Evolutionary conservation across 164 flowering plant species (phyloP), one percentile per base, ranked within the genome.

Genomic region (Nymphaea thermarum): DNA sequence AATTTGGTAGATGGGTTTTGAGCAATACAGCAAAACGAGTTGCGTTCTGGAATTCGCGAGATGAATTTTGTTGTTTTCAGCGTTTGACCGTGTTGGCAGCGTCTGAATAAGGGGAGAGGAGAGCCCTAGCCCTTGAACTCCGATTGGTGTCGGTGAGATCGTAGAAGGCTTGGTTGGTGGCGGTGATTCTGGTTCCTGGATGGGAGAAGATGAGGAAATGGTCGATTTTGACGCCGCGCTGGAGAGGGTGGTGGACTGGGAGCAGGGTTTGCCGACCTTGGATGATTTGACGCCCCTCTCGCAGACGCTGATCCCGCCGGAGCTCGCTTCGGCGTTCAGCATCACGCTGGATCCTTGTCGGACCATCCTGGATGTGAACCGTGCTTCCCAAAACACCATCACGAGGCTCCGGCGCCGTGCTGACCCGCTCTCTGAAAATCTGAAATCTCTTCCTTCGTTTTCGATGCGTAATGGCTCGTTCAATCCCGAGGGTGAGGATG

Each of bases 251-350:
- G 3, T 55, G 12, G 92, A 88, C 64, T 94, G 99, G 99, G 96
- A 94, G 77, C 69, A 41, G 8, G 96, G 93, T 0, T 71, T 94
- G 3, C 99, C 97, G 0, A 68, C 17, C 66, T 25, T 70, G 42
- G 80, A 73, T 61, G 97, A 91, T 70, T 77, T 91, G 42, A 84
- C 88, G 7, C 97, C 96, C 14, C 68, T 91, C 4, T 80, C 86
- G 16, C 93, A 94, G 78, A 42, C 63, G 17, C 71, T 94, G 74
- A 80, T 91, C 62, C 83, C 97, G 42, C 79, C 80, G 59, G 88
- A 80, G 72, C 83, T 94, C 4, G 88, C 93, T 0, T 77, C 87
- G 62, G 97, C 99, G 5, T 94, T 94, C 77, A 85, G 86, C 68
- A 87, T 94, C 66, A 60, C 80, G 3, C 86, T 90, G 61, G 90